These are phyloP conservation scores for Komagataella populi DNA, from an alignment of 805 yeast genomes.

Conservation along the genomic window DNA sequence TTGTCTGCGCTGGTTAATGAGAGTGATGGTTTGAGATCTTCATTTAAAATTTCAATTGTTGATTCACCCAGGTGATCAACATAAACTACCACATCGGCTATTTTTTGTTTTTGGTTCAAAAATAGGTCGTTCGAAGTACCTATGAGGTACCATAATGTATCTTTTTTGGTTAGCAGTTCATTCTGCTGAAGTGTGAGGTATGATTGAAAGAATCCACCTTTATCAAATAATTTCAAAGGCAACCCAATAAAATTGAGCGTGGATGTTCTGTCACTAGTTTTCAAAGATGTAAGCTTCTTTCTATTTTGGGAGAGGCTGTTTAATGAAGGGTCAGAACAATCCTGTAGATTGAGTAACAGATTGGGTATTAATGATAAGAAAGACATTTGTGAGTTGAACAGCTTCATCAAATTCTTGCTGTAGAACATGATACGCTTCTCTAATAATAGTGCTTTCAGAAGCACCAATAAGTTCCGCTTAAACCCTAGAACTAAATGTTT, in stretches of 20 bases:
- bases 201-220: slow-evolving; percentile 83
- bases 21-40: slow-evolving; percentile 27
- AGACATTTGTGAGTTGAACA: slow-evolving; percentile 77
- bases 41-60: slow-evolving; percentile 31
- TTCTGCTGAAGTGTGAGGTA: slow-evolving; percentile 90
- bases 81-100: slow-evolving; percentile 63
- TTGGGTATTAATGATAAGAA: slow-evolving; percentile 76
- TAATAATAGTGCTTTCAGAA: slow-evolving; percentile 66
- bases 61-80: slow-evolving; percentile 29
- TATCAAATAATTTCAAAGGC: slow-evolving; percentile 76
- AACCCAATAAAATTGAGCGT: slow-evolving; percentile 72
- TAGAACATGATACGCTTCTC: slow-evolving; percentile 67
- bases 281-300: slow-evolving; percentile 50
- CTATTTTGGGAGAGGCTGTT: slow-evolving; percentile 31
- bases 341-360: slow-evolving; percentile 54
- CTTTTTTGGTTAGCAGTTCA: slow-evolving; percentile 46
- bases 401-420: slow-evolving; percentile 64
- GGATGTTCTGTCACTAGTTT: slow-evolving; percentile 67
- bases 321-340: slow-evolving; percentile 68
- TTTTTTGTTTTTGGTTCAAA: slow-evolving; percentile 43
- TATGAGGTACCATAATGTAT: slow-evolving; percentile 51
- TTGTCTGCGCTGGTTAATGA: slow-evolving; percentile 49
- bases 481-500: slow-evolving; percentile 49
- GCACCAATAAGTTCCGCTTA: slow-evolving; percentile 41
- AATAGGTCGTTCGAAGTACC: slow-evolving; percentile 85